Evolutionary conservation across 1,139 yeast species (phyloP).

Genomic region (Arxiozyma heterogenica): DNA sequence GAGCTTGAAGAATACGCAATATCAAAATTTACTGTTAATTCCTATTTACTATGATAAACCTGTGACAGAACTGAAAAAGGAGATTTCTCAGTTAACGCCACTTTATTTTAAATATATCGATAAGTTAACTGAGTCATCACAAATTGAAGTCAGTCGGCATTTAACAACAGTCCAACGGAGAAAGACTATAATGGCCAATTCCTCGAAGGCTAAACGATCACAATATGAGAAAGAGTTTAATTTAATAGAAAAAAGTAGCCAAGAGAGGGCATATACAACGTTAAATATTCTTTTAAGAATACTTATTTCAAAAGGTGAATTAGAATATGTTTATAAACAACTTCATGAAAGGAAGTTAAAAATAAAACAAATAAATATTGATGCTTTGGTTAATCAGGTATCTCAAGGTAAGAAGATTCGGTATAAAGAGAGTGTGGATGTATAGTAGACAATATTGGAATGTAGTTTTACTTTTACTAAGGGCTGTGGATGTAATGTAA

Average conservation of each 20-base stretch:
- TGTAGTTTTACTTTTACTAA: no score
- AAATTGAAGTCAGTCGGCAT: constrained; percentile 32
- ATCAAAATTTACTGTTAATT: constrained; percentile 54
- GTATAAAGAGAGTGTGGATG: constrained; percentile 6
- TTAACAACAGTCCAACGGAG: constrained; percentile 53
- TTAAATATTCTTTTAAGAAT: constrained; percentile 64
- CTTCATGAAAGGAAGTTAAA: constrained; percentile 10
- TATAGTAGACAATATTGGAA: neutral
- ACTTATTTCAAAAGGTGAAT: constrained; percentile 39
- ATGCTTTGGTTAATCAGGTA: constrained; percentile 7
- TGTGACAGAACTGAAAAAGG: constrained; percentile 43
- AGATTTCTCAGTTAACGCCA: constrained; percentile 51
- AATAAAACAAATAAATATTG: constrained; percentile 6
- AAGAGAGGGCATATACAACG: constrained; percentile 45
- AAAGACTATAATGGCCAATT: constrained; percentile 64
- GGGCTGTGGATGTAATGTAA: no score
- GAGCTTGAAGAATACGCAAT: constrained; percentile 52
- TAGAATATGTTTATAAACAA: constrained; percentile 39
- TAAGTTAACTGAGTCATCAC: constrained; percentile 4
- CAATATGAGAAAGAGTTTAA: constrained; percentile 31
- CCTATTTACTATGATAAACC: constrained; percentile 61
- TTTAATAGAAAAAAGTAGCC: constrained; percentile 37
- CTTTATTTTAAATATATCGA: constrained; percentile 41
- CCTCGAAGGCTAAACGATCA: constrained; percentile 49
- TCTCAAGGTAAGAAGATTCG: constrained; percentile 16